Evolutionary conservation across 345 rosid species (phyloP).

Genomic region (Hypericum perforatum): DNA sequence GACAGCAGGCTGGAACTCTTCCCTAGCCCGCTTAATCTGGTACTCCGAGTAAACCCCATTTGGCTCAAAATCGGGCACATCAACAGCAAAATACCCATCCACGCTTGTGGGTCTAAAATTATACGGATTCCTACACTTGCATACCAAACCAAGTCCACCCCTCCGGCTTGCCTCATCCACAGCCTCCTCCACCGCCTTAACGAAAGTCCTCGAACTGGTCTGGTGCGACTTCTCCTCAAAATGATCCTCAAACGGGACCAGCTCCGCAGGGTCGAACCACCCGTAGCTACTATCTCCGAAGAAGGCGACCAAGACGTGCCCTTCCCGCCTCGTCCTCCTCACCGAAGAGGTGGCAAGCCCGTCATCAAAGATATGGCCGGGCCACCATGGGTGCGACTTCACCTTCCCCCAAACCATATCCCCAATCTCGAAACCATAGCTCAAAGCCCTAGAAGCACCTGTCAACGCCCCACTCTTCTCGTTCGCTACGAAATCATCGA

Average conservation of each 20-base stretch:
- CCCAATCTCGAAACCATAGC: constrained; percentile 78
- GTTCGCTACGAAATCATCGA: constrained; percentile 83
- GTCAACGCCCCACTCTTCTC: constrained; percentile 42
- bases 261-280: constrained; percentile 99
- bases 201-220: constrained; percentile 53
- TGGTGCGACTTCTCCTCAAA: constrained; percentile 65
- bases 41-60: constrained; percentile 55
- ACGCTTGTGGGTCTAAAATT: constrained; percentile 61
- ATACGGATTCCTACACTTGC: constrained; percentile 69
- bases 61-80: constrained; percentile 81
- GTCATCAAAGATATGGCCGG: constrained; percentile 93
- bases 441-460: constrained; percentile 62
- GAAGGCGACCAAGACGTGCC: constrained; percentile 84
- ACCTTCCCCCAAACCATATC: constrained; percentile 99
- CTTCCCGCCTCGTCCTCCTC: constrained; percentile 71
- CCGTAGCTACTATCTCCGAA: constrained; percentile 99
- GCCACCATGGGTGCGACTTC: constrained; percentile 99
- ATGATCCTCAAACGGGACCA: constrained; percentile 63
- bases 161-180: constrained; percentile 77
- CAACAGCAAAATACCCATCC: constrained; percentile 68
- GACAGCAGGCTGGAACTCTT: constrained; percentile 45
- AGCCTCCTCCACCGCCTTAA: constrained; percentile 92
- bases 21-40: constrained; percentile 70
- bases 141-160: constrained; percentile 65
- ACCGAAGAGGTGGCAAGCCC: constrained; percentile 74